Base-by-base conservation (phyloP, 257 asterid genomes). In the Capsicum baccatum region DNA sequence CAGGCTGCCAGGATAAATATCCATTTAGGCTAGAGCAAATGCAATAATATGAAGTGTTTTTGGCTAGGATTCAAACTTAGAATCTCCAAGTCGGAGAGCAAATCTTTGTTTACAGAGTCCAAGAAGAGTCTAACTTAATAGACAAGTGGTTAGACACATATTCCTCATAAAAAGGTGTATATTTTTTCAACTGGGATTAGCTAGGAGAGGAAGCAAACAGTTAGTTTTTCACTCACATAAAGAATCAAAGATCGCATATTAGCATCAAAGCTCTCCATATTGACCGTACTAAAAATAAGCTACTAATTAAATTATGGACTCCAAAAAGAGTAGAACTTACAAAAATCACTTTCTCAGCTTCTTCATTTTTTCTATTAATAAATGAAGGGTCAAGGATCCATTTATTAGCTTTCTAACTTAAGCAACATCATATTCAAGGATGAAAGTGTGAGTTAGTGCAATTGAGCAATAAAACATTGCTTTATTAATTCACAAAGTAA, bases 321-420 rank as follows among this genome's bases (percentile, higher is more conserved):
- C 26, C 54, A 39, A 68, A 42, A 39, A 39, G 63, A 55, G 60
- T 12, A 50, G 26, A 26, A 74, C 80, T 50, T 52, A 54, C 47
- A 76, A 52, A 37, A 76, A 52, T 76, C 81, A 54, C 63, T 76
- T 76, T 16, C 47, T 76, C 63, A 26, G 13, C 26, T 54, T 54
- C 48, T 76, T 52, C 54, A 26, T 78, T 54, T 55, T 33, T 69
- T 42, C 48, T 54, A 70, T 52, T 15, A n/a, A 15, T 26, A 78
- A 50, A 19, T 7, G 47, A 74, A 54, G 82, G 64, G 48, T 54
- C 64, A 78, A 78, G 7, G 82, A 78, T 78, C 50, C 2, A 0
- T 78, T 78, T 78, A 54, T 78, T 76, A 78, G 81, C 81, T 78
- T 33, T 33, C 82, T 54, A 78, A 54, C 50, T 55, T 33, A 78